Evolutionary conservation across 805 yeast genomes (phyloP).

Genomic region (Kluyveromyces dobzhanskii): DNA sequence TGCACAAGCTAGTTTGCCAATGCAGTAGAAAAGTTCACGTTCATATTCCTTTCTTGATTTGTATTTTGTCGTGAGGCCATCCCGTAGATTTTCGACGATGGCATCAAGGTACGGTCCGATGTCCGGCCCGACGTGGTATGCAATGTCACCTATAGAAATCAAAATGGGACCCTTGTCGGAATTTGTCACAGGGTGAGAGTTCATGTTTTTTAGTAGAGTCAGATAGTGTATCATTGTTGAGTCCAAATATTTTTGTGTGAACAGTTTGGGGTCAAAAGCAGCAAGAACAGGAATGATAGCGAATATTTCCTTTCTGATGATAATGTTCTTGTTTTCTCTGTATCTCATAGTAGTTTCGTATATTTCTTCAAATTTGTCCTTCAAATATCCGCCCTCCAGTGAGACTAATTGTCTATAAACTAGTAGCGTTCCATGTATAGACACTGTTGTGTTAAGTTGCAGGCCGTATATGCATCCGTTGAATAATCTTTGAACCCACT

Average conservation of each 20-base stretch:
- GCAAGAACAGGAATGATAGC: slow-evolving; percentile 78
- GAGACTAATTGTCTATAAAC: slow-evolving; percentile 72
- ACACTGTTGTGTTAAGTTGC: slow-evolving; percentile 46
- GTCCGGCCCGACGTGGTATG: slow-evolving; percentile 65
- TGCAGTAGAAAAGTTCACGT: slow-evolving; percentile 80
- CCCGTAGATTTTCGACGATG: slow-evolving; percentile 74
- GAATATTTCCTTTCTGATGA: slow-evolving; percentile 79
- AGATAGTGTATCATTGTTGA: slow-evolving; percentile 69
- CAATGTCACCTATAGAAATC: slow-evolving; percentile 75
- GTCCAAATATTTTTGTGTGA: slow-evolving; percentile 76
- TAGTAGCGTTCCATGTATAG: slow-evolving; percentile 79
- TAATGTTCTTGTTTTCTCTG: slow-evolving; percentile 67
- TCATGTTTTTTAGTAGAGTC: slow-evolving; percentile 64
- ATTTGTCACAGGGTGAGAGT: slow-evolving; percentile 22
- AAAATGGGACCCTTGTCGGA: slow-evolving; percentile 68
- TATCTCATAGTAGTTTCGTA: slow-evolving; percentile 67
- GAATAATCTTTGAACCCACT: slow-evolving; percentile 67
- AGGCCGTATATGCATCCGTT: slow-evolving; percentile 60
- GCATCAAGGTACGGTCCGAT: slow-evolving; percentile 85
- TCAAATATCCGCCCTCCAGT: slow-evolving; percentile 64
- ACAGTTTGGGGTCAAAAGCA: slow-evolving; percentile 61
- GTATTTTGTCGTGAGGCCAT: slow-evolving; percentile 49
- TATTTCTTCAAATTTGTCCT: slow-evolving; percentile 63
- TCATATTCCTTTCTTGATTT: slow-evolving; percentile 66
- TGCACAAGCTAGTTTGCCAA: slow-evolving; percentile 77